Base-by-base conservation (phyloP, 176 grass and related monocot genomes). In the Aegilops speltoides region DNA sequence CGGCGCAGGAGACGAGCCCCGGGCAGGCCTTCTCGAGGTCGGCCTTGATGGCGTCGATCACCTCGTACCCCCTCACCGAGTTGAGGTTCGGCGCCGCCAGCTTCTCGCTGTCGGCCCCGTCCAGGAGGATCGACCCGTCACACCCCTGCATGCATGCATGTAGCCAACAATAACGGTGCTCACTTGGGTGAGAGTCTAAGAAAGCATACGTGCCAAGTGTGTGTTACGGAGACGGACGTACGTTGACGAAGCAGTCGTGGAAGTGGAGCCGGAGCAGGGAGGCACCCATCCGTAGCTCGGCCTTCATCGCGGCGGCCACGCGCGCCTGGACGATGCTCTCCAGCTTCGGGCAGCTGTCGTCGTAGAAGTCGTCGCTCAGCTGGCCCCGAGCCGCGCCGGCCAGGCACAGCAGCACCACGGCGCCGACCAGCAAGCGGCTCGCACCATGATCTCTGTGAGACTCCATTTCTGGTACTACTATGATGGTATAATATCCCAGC, bases 191-290 rank as follows among this genome's bases (percentile, higher is more conserved):
- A 79, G 54, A 61, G 20, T 1, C 54, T 37, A 28, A 3, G 10
- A 10, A 6, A 19, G 50, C 19, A 59, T 20, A 38, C 36, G 17
- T 20, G 48, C 1, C 11, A 43, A 43, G 40, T 8, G 41, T 13
- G 43, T 56, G 46, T 37, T 20, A 32, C 19, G 19, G 54, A 9
- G 19, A 3, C 56, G 56, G 11, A 41, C 36, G 40, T 67, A 93
- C 95, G 77, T 97, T 95, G 36, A 97, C 89, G 87, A 97, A 97
- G 83, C 95, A 95, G 87, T 95, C 95, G 82, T 97, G 95, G 86
- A 97, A 97, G 78, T 95, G 93, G 79, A 98, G 95, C 72, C 93
- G 61, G 64, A 98, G 95, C 37, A 98, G 85, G 16, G 91, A 93
- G 54, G 93, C 93, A 37, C 90, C 91, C 89, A 93, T 95, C 80